These are phyloP conservation scores for Pseudocercospora macadamiae DNA, from an alignment of 2,329 filamentous ascomycete species.

Conservation along the genomic window DNA sequence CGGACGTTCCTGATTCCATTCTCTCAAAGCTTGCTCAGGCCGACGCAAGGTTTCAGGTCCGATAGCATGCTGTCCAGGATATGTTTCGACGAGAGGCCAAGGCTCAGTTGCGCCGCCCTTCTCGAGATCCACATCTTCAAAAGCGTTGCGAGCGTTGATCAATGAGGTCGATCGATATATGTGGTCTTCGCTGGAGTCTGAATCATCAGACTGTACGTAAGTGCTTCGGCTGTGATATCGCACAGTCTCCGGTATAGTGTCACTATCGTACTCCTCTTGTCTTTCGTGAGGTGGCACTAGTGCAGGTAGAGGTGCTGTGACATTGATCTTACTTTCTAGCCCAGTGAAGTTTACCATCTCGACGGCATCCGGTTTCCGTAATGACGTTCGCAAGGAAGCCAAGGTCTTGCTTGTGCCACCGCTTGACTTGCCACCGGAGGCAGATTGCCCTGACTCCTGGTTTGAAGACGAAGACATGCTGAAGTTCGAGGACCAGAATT, in stretches of 20 bases:
- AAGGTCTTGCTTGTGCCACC: conserved; percentile 13
- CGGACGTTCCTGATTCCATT: not conserved
- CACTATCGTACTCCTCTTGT: not conserved
- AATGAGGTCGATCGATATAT: not conserved
- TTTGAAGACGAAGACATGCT: not conserved
- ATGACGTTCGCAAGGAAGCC: not conserved
- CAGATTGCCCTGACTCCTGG: not conserved
- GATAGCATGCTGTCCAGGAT: not conserved
- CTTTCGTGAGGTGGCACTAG: not conserved
- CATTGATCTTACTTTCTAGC: not conserved
- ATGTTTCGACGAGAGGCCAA: not conserved
- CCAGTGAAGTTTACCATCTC: conserved; percentile 4
- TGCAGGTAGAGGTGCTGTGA: not conserved
- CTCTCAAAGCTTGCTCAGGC: not conserved
- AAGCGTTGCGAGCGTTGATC: not conserved
- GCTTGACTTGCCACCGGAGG: conserved; percentile 11
- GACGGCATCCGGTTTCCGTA: conserved; percentile 10
- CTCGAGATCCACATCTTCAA: not conserved
- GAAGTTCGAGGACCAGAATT: conserved; percentile 36
- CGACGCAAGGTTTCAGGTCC: not conserved
- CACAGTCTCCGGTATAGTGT: not conserved
- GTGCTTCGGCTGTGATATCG: not conserved
- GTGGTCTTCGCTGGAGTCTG: not conserved
- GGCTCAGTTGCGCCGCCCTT: not conserved
- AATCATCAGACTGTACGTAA: not conserved